A percentile compares a stretch with the other conserved stretches of the same genome.
Conservation (phyloP, 2,329 filamentous ascomycete species). For the Penicillium sp. region DNA sequence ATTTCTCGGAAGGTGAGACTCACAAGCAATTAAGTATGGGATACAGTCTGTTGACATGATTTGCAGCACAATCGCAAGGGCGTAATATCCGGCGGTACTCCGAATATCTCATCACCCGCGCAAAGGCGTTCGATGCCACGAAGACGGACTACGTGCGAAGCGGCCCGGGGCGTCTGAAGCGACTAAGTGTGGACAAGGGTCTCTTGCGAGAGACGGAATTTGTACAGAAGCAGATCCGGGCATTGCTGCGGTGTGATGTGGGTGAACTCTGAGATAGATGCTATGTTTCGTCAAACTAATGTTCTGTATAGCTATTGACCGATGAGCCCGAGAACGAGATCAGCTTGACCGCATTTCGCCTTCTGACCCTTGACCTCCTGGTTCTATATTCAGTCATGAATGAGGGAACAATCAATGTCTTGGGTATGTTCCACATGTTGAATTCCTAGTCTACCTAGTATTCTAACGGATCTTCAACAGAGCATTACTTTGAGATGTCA, state of each 20-base stretch:
- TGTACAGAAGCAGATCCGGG: conserved; percentile 83
- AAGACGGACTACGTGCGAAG: conserved; percentile 87
- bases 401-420: conserved; percentile 93
- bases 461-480: conserved; percentile 47
- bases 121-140: conserved; percentile 78
- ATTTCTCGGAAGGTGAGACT: conserved; percentile 81
- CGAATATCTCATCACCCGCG: conserved; percentile 80
- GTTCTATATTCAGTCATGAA: conserved; percentile 94
- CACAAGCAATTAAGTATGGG: background rate
- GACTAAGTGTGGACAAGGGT: conserved; percentile 85
- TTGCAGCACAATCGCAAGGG: conserved; percentile 84
- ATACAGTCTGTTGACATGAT: conserved; percentile 37
- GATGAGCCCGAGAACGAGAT: conserved; percentile 95
- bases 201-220: conserved; percentile 86
- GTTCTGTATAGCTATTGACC: conserved; percentile 68
- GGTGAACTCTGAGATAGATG: conserved; percentile 34
- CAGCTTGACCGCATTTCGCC: conserved; percentile 85
- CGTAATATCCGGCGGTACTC: conserved; percentile 92
- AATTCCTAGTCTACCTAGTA: background rate
- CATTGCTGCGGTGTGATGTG: conserved; percentile 87
- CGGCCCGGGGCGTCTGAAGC: conserved; percentile 80
- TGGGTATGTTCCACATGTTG: conserved; percentile 59
- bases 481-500: conserved; percentile 98
- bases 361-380: conserved; percentile 86
- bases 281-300: conserved; percentile 7